A percentile compares a stretch with the other conserved stretches of the same genome.
These are phyloP conservation scores for Porphyrellus cyaneotinctus DNA, from an alignment of 768 basidiomycete species.

Conservation along the genomic window DNA sequence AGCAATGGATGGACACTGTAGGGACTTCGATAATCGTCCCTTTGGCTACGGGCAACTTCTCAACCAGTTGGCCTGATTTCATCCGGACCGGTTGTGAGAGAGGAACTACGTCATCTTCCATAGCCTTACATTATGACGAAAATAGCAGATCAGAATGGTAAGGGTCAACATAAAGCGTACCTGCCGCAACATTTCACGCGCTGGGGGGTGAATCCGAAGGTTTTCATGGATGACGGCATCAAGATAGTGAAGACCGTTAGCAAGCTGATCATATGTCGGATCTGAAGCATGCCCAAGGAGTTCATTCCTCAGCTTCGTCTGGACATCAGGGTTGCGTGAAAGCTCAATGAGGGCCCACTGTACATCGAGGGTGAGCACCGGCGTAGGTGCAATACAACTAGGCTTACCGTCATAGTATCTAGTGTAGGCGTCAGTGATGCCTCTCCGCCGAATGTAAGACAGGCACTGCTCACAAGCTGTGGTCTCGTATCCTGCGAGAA, in stretches of 20 bases:
- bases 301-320: neutral
- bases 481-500: constrained; percentile 24
- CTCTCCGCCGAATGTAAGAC: neutral
- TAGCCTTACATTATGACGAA: no score
- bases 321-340: neutral
- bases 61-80: constrained; percentile 39
- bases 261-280: no score
- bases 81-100: constrained; percentile 42
- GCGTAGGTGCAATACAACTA: no score
- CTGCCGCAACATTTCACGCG: constrained; percentile 17
- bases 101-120: neutral
- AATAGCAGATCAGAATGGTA: no score
- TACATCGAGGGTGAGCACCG: neutral
- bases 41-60: constrained; percentile 41
- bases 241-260: no score
- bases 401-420: constrained; percentile 21
- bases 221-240: constrained; percentile 33
- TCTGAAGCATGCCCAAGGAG: no score
- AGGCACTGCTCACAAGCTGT: constrained; percentile 17
- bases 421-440: neutral
- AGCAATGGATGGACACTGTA: constrained; percentile 45
- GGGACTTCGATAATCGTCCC: constrained; percentile 44
- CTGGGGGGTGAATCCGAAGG: constrained; percentile 41
- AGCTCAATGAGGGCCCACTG: constrained; percentile 12
- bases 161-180: constrained; percentile 7